Conservation (phyloP, 2,329 filamentous ascomycete species). For the Hypoxylon sp. region DNA sequence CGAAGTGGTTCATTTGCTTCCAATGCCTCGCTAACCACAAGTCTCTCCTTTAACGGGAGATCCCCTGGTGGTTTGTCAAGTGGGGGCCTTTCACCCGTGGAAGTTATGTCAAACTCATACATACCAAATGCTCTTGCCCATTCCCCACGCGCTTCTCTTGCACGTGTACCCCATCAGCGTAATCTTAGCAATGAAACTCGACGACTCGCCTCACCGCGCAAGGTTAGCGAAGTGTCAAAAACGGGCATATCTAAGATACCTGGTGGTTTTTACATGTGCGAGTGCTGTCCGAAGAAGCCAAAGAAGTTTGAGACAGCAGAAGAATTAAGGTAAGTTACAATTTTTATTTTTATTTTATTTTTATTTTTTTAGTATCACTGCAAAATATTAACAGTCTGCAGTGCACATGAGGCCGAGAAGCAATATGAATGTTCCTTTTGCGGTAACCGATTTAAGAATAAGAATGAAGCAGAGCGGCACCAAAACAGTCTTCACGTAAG, state of each 20-base stretch:
- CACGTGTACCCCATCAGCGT: constrained; percentile 55
- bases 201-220: constrained; percentile 58
- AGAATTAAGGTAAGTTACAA: constrained; percentile 83
- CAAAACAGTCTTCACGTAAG: constrained; percentile 94
- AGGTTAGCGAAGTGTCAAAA: constrained; percentile 61
- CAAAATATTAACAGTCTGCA: constrained; percentile 50
- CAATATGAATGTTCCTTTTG: constrained; percentile 95
- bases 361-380: neutral
- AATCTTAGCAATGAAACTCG: constrained; percentile 54
- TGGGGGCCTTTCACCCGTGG: constrained; percentile 49
- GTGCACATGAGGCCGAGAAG: constrained; percentile 90
- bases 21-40: constrained; percentile 55
- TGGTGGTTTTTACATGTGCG: constrained; percentile 72
- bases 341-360: constrained; percentile 3
- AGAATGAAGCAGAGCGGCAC: constrained; percentile 96
- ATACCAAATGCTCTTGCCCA: constrained; percentile 58
- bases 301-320: constrained; percentile 91
- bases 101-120: constrained; percentile 55
- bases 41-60: constrained; percentile 54
- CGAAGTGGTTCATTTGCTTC: constrained; percentile 60
- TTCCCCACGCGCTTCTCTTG: constrained; percentile 59
- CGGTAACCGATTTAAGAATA: constrained; percentile 97
- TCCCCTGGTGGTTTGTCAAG: constrained; percentile 62
- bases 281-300: constrained; percentile 96
- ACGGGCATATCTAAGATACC: constrained; percentile 58